phyloP scores from a whole-genome alignment of 106 monocot genomes.

The Posidonia australis region DNA sequence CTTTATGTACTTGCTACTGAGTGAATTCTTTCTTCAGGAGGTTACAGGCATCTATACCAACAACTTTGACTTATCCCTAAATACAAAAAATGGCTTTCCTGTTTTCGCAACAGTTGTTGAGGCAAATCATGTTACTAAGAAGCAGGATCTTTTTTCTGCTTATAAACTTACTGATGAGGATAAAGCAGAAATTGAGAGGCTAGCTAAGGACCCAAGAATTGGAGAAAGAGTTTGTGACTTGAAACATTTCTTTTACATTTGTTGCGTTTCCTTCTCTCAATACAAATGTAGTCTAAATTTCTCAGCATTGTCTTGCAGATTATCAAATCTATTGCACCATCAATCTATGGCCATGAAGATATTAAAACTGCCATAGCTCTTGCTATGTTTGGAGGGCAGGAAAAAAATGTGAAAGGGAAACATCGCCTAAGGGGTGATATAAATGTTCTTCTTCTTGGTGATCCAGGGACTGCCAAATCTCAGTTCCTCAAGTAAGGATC shows the following conservation, averaged over 20 bases:
- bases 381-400: conserved; percentile 99
- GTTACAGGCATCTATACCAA: conserved; percentile 99
- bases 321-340: conserved; percentile 93
- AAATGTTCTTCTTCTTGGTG: conserved; percentile 95
- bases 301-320: conserved; percentile 39
- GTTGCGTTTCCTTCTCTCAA: no score
- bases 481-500: conserved; percentile 95
- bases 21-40: conserved; percentile 34
- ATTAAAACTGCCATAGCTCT: conserved; percentile 96
- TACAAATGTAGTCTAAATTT: not conserved
- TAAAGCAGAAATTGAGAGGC: conserved; percentile 89
- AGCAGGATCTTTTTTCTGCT: conserved; percentile 91
- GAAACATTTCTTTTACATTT: not conserved
- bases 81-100: conserved; percentile 98
- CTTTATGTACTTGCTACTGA: not conserved
- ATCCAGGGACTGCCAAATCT: conserved; percentile 98
- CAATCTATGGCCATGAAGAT: conserved; percentile 98
- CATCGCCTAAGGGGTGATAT: conserved; percentile 97
- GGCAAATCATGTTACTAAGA: conserved; percentile 91
- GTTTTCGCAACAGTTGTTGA: conserved; percentile 96
- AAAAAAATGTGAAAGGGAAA: conserved; percentile 95
- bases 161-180: conserved; percentile 98
- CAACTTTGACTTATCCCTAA: conserved; percentile 93
- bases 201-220: conserved; percentile 90
- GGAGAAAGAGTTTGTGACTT: conserved; percentile 74